Evolutionary conservation across 2,329 filamentous ascomycete species (phyloP).

Genomic region (Colletotrichum truncatum): DNA sequence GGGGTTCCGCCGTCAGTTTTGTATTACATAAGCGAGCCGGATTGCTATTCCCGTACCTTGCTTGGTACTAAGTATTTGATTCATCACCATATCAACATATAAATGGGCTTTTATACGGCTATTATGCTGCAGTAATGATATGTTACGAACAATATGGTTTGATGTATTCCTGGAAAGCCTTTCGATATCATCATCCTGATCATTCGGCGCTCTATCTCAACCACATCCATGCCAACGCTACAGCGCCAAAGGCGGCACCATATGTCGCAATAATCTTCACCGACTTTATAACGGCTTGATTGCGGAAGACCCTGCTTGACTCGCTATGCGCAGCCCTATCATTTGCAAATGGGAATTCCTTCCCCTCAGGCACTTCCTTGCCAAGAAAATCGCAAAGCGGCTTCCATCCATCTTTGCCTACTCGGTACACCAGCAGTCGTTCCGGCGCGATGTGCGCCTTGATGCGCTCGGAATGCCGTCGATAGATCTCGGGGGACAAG

Average conservation of each 20-base stretch:
- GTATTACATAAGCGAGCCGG: no score
- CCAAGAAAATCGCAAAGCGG: slow-evolving; percentile 52
- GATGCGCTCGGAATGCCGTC: slow-evolving; percentile 21
- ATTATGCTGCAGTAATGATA: no score
- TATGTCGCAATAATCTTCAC: not conserved
- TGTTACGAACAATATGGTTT: no score
- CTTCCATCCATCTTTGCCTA: slow-evolving; percentile 49
- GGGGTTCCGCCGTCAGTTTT: slow-evolving; percentile 20
- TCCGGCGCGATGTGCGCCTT: slow-evolving; percentile 19
- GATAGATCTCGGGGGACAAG: not conserved
- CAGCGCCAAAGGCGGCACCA: not conserved
- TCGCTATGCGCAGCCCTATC: slow-evolving; percentile 31
- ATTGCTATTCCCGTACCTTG: no score
- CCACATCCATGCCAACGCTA: not conserved
- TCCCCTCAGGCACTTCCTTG: slow-evolving; percentile 41
- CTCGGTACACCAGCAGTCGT: slow-evolving; percentile 21
- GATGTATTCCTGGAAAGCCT: no score
- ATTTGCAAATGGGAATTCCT: slow-evolving; percentile 45
- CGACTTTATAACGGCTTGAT: slow-evolving; percentile 49
- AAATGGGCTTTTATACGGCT: no score
- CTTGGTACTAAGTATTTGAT: no score
- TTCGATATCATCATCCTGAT: not conserved
- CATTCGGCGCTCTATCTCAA: not conserved
- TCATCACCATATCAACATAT: no score
- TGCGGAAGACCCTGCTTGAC: not conserved